Evolutionary conservation across 495 filamentous ascomycete genomes (phyloP), one percentile per base, ranked within the genome.

Genomic region (Neurospora pannonica): DNA sequence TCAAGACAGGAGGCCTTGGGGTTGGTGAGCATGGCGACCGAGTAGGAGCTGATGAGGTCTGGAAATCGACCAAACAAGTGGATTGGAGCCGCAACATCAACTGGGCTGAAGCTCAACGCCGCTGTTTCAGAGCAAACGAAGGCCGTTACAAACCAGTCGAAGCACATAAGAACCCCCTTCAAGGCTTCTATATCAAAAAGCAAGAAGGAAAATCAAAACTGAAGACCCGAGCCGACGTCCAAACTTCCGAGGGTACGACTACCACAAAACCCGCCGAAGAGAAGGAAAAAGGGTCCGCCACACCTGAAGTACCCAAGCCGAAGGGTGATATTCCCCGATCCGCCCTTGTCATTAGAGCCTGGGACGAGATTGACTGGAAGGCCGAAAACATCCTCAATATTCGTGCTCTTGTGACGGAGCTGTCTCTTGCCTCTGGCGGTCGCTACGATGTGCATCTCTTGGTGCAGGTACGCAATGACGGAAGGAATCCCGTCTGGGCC

Each of bases 361-460:
- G 91, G 90, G 89, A 92, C 74, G 89, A 88, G 71, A 93, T 90
- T 76, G 74, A 86, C 15, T 97, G 92, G 85, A 87, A 86, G 2
- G 83, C 89, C 21, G 89, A 94, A 72, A 90, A 94, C 76, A 85
- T 92, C 37, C 83, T 91, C 74, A 89, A 92, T 72, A 82, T 97
- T 36, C 88, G 94, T 46, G 87, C 92, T 2, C 84, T 96, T 74
- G 90, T 97, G 76, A 88, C 90, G 39, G 94, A 97, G 80, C 82
- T 95, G 17, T 89, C 90, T 0, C 83, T 97, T 13, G 87, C 90
- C 71, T 92, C 92, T 8, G 93, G 94, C 15, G 92, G 89, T 6
- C 91, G 94, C 75, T 97, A 95, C 79, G 89, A 93, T 77, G 87
- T 97, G 39, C 92, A 94, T 78, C 85, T 97, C 3, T 87, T 95